Percentiles rank a stretch among this genome's conserved stretches.
Conservation (phyloP, 169 alveolate species). For the Eimeria tenella region DNA sequence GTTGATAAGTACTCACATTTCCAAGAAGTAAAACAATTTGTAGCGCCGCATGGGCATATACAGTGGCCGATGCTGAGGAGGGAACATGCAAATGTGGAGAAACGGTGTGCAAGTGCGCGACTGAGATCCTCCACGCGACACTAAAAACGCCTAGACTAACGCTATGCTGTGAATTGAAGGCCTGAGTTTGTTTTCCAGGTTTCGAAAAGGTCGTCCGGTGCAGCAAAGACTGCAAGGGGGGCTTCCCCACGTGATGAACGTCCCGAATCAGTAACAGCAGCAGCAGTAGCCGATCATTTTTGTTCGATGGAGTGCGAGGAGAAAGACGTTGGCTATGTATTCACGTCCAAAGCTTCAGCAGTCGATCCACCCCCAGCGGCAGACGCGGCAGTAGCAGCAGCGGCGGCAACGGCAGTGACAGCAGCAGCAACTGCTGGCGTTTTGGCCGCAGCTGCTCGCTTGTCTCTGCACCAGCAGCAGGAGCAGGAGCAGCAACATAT, state of each 20-base stretch:
- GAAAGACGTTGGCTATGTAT: neutral
- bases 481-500: constrained; percentile 4
- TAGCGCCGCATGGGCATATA: neutral
- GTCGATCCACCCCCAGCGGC: neutral
- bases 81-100: too few species aligned
- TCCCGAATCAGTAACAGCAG: neutral
- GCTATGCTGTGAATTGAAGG: too few species aligned
- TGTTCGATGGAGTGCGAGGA: neutral
- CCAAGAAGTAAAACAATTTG: neutral
- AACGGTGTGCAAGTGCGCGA: too few species aligned
- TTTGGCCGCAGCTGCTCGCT: neutral
- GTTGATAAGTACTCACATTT: too few species aligned
- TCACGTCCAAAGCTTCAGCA: neutral
- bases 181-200: neutral
- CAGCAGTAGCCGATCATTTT: neutral
- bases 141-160: too few species aligned
- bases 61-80: too few species aligned
- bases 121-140: too few species aligned
- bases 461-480: neutral
- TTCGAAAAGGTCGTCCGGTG: neutral
- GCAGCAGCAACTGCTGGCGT: neutral
- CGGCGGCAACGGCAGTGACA: constrained; percentile 36
- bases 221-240: neutral
- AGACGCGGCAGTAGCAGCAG: constrained; percentile 10
- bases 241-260: neutral